A percentile compares a stretch with the other conserved stretches of the same genome.
Evolutionary conservation across 768 basidiomycete genomes (phyloP).

Genomic region (Mycena pura): DNA sequence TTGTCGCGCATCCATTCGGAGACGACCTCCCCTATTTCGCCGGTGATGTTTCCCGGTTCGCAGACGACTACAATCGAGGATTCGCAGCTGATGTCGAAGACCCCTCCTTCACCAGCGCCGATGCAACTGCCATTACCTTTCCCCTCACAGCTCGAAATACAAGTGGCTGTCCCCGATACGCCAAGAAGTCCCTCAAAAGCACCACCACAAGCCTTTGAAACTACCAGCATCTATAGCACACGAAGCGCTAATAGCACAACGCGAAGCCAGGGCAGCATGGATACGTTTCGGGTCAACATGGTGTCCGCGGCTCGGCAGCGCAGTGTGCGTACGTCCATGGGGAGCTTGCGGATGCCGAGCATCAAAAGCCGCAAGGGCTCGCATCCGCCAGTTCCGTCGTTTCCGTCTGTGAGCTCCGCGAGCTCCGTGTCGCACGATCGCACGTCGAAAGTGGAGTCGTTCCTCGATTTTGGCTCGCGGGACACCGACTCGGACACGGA

Average conservation of each 20-base stretch:
- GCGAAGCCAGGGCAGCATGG: conserved; percentile 27
- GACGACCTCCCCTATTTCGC: too few species aligned
- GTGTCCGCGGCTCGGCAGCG: conserved; percentile 71
- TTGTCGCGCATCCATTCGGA: conserved; percentile 19
- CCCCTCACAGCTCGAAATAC: conserved; percentile 5
- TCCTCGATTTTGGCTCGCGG: conserved; percentile 40
- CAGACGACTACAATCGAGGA: not conserved
- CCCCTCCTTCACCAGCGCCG: conserved; percentile 9
- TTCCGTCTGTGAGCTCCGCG: conserved; percentile 3
- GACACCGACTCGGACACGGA: conserved; percentile 16
- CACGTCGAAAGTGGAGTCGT: conserved; percentile 31
- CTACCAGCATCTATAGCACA: conserved; percentile 47
- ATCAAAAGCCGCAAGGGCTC: conserved; percentile 22
- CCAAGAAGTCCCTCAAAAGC: not conserved
- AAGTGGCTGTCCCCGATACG: not conserved
- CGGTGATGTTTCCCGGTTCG: too few species aligned
- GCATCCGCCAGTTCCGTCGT: conserved; percentile 22
- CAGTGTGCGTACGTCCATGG: conserved; percentile 67
- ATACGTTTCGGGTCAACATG: conserved; percentile 44
- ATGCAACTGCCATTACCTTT: conserved; percentile 19
- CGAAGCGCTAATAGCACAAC: conserved; percentile 43
- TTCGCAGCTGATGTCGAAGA: not conserved
- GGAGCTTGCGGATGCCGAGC: conserved; percentile 67
- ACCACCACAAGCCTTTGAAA: conserved; percentile 36
- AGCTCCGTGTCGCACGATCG: conserved; percentile 9